A percentile compares a stretch with the other conserved stretches of the same genome.
phyloP scores from a whole-genome alignment of 371 early-diverging fungal genomes.

The Rhizopus delemar region DNA sequence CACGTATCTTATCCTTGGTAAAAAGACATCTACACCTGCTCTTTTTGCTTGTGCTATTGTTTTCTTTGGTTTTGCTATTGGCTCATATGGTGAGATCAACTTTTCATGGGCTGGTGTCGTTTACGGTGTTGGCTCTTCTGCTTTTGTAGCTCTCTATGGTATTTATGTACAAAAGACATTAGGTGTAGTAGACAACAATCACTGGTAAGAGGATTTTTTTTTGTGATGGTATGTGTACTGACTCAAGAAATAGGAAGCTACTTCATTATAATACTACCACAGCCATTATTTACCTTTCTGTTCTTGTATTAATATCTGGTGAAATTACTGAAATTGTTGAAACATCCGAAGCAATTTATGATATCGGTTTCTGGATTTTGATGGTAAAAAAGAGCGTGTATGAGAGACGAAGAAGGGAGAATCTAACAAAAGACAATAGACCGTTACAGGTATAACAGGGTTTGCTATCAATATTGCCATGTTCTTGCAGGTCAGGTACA shows the following conservation, averaged over 20 bases:
- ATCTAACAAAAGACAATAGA: slow-evolving; percentile 28
- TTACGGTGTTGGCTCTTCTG: slow-evolving; percentile 69
- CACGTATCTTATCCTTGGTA: slow-evolving; percentile 65
- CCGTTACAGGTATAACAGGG: slow-evolving; percentile 68
- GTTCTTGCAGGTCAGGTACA: slow-evolving; percentile 78
- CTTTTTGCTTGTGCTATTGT: slow-evolving; percentile 66
- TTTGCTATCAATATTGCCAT: slow-evolving; percentile 78
- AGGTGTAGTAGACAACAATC: slow-evolving; percentile 64
- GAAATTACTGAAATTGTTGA: slow-evolving; percentile 57
- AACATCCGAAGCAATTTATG: slow-evolving; percentile 49
- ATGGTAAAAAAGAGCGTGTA: slow-evolving; percentile 49
- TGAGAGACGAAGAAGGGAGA: slow-evolving; percentile 2
- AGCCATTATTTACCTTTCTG: slow-evolving; percentile 62
- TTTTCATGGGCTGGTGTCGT: slow-evolving; percentile 71
- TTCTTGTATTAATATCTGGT: slow-evolving; percentile 64
- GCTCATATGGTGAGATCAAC: slow-evolving; percentile 72
- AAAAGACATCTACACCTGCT: slow-evolving; percentile 58
- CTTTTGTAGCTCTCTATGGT: slow-evolving; percentile 76
- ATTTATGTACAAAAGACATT: slow-evolving; percentile 78
- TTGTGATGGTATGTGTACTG: neutral
- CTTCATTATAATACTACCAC: slow-evolving; percentile 75
- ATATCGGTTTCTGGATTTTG: slow-evolving; percentile 63
- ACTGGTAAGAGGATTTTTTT: slow-evolving; percentile 53
- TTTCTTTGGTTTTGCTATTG: slow-evolving; percentile 71
- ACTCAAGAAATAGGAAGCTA: slow-evolving; percentile 47